phyloP scores from a whole-genome alignment of 192 early-diverging fungal genomes.

The Coemansia sp. region DNA sequence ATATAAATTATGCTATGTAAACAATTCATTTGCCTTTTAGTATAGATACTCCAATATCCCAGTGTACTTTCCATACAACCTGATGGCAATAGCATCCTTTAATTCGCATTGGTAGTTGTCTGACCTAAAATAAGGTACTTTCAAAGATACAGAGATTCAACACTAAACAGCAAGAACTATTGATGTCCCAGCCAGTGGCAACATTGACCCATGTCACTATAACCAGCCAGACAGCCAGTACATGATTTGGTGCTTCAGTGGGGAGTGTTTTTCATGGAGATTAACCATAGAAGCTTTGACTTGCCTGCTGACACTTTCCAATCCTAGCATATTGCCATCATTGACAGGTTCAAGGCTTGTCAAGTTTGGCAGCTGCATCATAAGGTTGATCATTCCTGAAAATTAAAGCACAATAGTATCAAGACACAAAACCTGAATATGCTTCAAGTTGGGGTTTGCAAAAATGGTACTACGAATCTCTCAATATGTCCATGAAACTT shows the following conservation, averaged over 20 bases:
- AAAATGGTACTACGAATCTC: not conserved
- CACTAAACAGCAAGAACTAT: not conserved
- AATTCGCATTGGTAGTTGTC: not conserved
- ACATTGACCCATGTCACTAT: too few relatives aligned
- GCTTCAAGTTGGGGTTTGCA: not conserved
- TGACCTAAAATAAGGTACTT: not conserved
- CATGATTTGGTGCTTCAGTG: not conserved
- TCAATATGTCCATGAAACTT: not conserved
- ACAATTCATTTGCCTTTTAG: too few relatives aligned
- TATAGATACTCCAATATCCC: not conserved
- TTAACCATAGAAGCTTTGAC: not conserved
- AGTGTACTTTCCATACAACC: not conserved
- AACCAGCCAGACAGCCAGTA: not conserved
- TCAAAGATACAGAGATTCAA: not conserved
- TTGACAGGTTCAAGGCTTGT: not conserved
- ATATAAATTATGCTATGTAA: too few relatives aligned
- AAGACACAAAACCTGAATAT: not conserved
- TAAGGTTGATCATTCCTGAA: not conserved
- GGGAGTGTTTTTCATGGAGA: not conserved
- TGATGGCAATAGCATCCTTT: not conserved
- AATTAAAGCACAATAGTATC: not conserved
- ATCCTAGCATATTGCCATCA: not conserved
- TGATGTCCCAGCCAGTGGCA: not conserved
- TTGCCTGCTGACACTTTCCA: not conserved
- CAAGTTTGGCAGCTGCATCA: not conserved